Conservation (phyloP, 164 flowering plant genomes). For the Aristolochia californica region DNA sequence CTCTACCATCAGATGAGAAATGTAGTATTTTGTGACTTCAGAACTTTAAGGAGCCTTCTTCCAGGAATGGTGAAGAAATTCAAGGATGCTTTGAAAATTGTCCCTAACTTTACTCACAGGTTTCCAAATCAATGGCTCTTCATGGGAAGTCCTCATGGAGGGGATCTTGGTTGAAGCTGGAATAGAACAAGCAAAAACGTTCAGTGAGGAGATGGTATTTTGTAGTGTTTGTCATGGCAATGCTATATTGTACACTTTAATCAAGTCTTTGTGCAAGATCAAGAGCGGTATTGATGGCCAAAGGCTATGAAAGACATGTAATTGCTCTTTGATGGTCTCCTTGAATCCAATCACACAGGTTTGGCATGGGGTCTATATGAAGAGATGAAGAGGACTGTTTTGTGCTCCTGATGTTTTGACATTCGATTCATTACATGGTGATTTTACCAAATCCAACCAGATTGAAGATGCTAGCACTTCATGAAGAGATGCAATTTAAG, state of each 20-base stretch:
- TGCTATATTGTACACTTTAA: slow-evolving; percentile 44
- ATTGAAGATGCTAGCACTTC: slow-evolving; percentile 39
- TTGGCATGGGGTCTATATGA: slow-evolving; percentile 46
- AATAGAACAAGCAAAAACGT: slow-evolving; percentile 31
- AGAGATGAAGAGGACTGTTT: slow-evolving; percentile 59
- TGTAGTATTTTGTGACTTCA: slow-evolving; percentile 42
- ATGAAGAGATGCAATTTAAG: slow-evolving; percentile 51
- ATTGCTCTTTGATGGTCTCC: slow-evolving; percentile 58
- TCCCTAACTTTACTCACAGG: slow-evolving; percentile 25
- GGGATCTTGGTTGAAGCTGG: slow-evolving; percentile 48
- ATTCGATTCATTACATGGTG: slow-evolving; percentile 63
- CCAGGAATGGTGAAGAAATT: slow-evolving; percentile 54
- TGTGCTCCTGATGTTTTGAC: slow-evolving; percentile 52
- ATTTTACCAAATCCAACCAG: slow-evolving; percentile 53
- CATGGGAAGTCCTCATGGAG: slow-evolving; percentile 59
- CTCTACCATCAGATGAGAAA: slow-evolving; percentile 86
- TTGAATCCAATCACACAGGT: slow-evolving; percentile 27
- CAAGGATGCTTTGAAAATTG: slow-evolving; percentile 52
- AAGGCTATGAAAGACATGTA: slow-evolving; percentile 39
- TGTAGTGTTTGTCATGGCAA: slow-evolving; percentile 39
- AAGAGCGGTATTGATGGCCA: slow-evolving; percentile 42
- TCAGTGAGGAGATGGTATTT: slow-evolving; percentile 41
- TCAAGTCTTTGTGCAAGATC: slow-evolving; percentile 40
- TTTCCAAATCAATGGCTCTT: slow-evolving; percentile 17
- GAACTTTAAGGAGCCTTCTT: slow-evolving; percentile 66